A percentile compares a stretch with the other conserved stretches of the same genome.
Evolutionary conservation across 2,329 filamentous ascomycete species (phyloP).

Genomic region (Talaromyces funiculosus): DNA sequence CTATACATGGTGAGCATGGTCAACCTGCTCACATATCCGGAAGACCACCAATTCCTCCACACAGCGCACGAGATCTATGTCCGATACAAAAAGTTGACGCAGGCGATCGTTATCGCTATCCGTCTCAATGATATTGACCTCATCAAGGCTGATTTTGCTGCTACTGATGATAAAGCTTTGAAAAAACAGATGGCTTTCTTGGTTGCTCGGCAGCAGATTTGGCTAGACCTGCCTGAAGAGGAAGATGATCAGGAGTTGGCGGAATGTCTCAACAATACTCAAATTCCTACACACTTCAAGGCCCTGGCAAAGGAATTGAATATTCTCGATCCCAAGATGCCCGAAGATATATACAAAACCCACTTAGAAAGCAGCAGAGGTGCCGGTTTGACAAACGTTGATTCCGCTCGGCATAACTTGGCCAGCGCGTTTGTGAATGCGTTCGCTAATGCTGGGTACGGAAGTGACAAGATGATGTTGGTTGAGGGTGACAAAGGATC

Average conservation of each 20-base stretch:
- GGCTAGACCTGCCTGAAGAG: constrained; percentile 60
- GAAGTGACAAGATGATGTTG: constrained; percentile 96
- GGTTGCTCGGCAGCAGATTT: constrained; percentile 84
- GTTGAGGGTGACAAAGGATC: constrained; percentile 80
- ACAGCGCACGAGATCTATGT: constrained; percentile 93
- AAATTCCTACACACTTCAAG: constrained; percentile 88
- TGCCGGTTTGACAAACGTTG: constrained; percentile 85
- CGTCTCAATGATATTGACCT: constrained; percentile 80
- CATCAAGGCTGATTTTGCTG: constrained; percentile 74
- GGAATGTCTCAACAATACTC: constrained; percentile 82
- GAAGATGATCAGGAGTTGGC: constrained; percentile 68
- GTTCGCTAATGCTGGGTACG: constrained; percentile 93
- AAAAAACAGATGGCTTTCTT: constrained; percentile 94
- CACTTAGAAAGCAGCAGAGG: constrained; percentile 94
- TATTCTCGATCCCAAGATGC: constrained; percentile 91
- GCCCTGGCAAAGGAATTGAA: constrained; percentile 91
- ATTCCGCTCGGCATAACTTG: constrained; percentile 92
- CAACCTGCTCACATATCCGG: constrained; percentile 91
- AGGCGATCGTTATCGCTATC: constrained; percentile 92
- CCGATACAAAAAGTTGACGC: constrained; percentile 83
- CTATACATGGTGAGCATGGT: constrained; percentile 99
- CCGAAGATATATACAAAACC: constrained; percentile 99
- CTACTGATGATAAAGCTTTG: constrained; percentile 71
- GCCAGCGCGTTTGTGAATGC: constrained; percentile 95
- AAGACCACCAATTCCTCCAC: constrained; percentile 90